Percentiles rank a stretch among this genome's conserved stretches.
These are phyloP conservation scores for Prinsepia uniflora DNA, from an alignment of 306 rosid genomes.

Conservation along the genomic window DNA sequence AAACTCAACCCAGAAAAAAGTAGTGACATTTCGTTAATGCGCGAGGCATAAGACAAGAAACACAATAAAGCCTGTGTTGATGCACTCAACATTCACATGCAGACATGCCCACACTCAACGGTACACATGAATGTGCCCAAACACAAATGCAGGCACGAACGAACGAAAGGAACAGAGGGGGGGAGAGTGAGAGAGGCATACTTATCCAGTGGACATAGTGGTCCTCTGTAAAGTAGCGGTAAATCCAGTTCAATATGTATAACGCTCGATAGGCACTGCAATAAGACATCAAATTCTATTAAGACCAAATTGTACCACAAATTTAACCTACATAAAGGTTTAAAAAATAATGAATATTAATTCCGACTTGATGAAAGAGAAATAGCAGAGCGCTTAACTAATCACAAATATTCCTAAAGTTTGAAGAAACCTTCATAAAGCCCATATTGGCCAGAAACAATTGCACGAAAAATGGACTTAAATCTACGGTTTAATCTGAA, in stretches of 20 bases:
- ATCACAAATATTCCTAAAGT: not conserved
- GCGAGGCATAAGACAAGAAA: not conserved
- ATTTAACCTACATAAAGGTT: constrained; percentile 5
- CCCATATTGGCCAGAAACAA: not conserved
- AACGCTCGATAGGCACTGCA: constrained; percentile 85
- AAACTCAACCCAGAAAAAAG: not conserved
- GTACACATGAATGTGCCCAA: not conserved
- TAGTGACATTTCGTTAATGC: not conserved
- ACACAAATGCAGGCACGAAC: too few species aligned
- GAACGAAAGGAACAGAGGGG: too few species aligned
- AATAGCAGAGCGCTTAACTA: not conserved
- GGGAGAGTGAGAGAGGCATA: constrained; percentile 44
- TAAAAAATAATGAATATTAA: not conserved
- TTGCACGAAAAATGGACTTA: not conserved
- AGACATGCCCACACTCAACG: not conserved
- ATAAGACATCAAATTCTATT: constrained; percentile 15
- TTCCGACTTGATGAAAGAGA: not conserved
- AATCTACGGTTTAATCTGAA: too few species aligned
- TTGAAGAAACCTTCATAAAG: not conserved
- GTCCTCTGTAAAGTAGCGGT: constrained; percentile 84
- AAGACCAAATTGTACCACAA: not conserved
- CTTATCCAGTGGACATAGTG: constrained; percentile 81
- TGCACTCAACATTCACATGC: not conserved
- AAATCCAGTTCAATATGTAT: constrained; percentile 83
- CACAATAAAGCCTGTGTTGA: not conserved